A percentile compares a stretch with the other conserved stretches of the same genome.
These are phyloP conservation scores for Cladobotryum mycophilum DNA, from an alignment of 2,329 filamentous ascomycete genomes.

Conservation along the genomic window DNA sequence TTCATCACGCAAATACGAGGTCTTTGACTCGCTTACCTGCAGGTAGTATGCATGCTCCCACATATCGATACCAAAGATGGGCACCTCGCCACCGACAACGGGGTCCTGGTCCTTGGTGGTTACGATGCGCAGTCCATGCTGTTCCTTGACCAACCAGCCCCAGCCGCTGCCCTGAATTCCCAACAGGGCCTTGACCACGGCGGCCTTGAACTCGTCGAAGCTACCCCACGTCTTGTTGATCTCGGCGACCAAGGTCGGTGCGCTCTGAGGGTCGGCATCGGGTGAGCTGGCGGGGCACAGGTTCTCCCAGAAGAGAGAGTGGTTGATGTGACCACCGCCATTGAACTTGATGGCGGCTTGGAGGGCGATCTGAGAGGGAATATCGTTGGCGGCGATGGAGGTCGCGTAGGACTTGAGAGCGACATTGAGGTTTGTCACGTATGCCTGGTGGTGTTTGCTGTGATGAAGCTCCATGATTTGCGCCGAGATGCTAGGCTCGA, in stretches of 20 bases:
- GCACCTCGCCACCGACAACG: constrained; percentile 56
- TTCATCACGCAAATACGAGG: not conserved
- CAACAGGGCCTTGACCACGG: constrained; percentile 59
- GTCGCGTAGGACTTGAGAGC: constrained; percentile 54
- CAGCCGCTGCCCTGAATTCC: constrained; percentile 78
- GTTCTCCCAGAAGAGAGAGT: constrained; percentile 88
- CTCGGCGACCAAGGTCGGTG: constrained; percentile 53
- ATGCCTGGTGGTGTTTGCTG: constrained; percentile 71
- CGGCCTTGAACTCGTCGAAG: constrained; percentile 57
- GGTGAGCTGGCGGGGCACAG: constrained; percentile 55
- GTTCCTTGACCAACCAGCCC: constrained; percentile 75
- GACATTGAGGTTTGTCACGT: constrained; percentile 69
- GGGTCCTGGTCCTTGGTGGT: constrained; percentile 87
- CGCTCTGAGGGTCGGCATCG: constrained; percentile 49
- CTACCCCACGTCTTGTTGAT: constrained; percentile 64
- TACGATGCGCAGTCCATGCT: constrained; percentile 57
- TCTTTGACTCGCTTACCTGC: constrained; percentile 46
- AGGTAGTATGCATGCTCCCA: constrained; percentile 94
- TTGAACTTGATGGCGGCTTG: constrained; percentile 76
- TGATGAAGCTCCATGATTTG: constrained; percentile 82
- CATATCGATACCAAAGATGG: constrained; percentile 76
- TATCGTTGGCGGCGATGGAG: constrained; percentile 50
- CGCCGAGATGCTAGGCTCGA: constrained; percentile 67
- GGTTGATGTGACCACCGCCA: constrained; percentile 88
- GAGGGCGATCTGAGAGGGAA: constrained; percentile 59